Evolutionary conservation across 2,329 filamentous ascomycete genomes (phyloP).

Genomic region (Fusarium domesticum): DNA sequence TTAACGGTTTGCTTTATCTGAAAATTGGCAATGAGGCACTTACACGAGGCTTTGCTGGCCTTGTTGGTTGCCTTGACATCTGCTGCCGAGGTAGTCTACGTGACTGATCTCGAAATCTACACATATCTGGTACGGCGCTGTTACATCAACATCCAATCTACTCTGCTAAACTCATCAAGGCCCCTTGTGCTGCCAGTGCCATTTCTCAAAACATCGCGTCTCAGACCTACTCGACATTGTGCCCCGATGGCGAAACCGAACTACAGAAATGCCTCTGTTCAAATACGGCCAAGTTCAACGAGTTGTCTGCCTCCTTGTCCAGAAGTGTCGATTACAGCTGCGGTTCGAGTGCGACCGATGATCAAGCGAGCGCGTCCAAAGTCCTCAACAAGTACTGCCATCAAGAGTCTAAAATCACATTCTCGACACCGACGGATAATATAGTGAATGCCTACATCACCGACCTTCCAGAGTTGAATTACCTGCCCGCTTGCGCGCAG

Average conservation of each 20-base stretch:
- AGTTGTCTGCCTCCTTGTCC: conserved; percentile 40
- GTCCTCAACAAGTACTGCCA: conserved; percentile 50
- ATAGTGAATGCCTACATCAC: conserved; percentile 48
- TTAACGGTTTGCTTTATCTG: neutral
- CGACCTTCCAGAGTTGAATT: conserved; percentile 44
- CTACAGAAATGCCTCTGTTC: conserved; percentile 54
- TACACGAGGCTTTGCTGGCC: conserved; percentile 15
- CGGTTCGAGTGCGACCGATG: conserved; percentile 45
- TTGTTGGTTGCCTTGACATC: conserved; percentile 3
- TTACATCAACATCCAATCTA: neutral
- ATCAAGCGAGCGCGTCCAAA: conserved; percentile 45
- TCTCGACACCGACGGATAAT: conserved; percentile 41
- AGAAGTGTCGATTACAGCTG: conserved; percentile 42
- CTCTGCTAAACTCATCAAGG: conserved; percentile 34
- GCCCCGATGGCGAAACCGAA: conserved; percentile 42
- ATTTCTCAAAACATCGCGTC: conserved; percentile 43
- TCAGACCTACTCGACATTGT: conserved; percentile 41
- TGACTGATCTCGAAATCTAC: conserved; percentile 45
- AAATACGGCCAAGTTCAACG: conserved; percentile 41
- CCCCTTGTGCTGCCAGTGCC: conserved; percentile 48
- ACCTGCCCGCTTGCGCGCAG: conserved; percentile 38
- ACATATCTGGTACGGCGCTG: conserved; percentile 37
- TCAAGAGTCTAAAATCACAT: conserved; percentile 37
- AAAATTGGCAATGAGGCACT: conserved; percentile 20
- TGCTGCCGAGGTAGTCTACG: conserved; percentile 37